phyloP scores from a whole-genome alignment of 202 grass and related monocot species.

The Tripidium arundinaceum region DNA sequence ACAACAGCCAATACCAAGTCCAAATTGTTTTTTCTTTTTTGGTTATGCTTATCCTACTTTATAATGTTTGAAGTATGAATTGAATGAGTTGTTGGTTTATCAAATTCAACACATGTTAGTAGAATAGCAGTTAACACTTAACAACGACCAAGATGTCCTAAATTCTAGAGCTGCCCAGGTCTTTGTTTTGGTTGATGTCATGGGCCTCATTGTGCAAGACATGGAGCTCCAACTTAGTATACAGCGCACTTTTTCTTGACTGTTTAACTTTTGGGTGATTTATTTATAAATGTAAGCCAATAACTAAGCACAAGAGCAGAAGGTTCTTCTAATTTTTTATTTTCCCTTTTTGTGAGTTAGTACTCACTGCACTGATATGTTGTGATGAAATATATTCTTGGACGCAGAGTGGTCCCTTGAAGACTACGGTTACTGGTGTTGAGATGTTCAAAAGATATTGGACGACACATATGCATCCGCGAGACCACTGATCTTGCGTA shows the following conservation, averaged over 20 bases:
- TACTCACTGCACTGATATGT: not conserved
- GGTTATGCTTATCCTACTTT: not conserved
- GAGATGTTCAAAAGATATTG: conserved; percentile 99
- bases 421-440: conserved; percentile 97
- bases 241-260: not conserved
- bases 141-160: no score
- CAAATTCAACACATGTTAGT: not conserved
- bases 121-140: no score
- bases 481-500: no score
- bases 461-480: no score
- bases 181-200: no score
- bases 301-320: not conserved
- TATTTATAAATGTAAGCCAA: not conserved
- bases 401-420: conserved; percentile 68
- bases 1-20: not conserved
- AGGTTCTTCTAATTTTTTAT: not conserved
- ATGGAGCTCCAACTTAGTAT: not conserved
- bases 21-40: not conserved
- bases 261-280: not conserved
- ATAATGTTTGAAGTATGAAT: not conserved
- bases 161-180: no score
- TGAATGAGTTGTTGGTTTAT: not conserved
- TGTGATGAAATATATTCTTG: conserved; percentile 9
- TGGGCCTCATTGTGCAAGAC: no score
- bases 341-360: not conserved